phyloP scores from a whole-genome alignment of 768 basidiomycete genomes.

The Collybia nuda region DNA sequence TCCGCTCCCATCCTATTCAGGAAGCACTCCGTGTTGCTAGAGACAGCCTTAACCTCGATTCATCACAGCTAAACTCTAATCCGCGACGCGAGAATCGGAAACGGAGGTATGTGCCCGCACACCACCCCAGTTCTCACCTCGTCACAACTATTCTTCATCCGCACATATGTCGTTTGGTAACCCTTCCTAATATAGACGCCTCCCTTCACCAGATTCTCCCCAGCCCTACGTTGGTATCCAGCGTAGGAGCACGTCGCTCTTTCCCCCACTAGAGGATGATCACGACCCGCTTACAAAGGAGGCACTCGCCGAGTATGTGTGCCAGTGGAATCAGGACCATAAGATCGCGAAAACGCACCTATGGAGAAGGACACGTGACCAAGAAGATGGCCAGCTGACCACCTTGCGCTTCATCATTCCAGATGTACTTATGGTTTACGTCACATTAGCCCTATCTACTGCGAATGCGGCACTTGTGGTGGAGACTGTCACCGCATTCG shows the following conservation, averaged over 20 bases:
- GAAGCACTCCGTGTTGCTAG: constrained; percentile 54
- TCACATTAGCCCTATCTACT: constrained; percentile 45
- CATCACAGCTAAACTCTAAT: constrained; percentile 43
- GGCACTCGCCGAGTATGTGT: constrained; percentile 53
- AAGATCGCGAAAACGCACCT: constrained; percentile 47
- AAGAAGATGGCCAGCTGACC: constrained; percentile 26
- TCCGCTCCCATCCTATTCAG: constrained; percentile 55
- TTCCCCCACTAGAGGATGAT: constrained; percentile 39
- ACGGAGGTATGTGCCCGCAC: constrained; percentile 45
- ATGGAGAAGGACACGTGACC: constrained; percentile 40
- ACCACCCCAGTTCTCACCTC: not conserved
- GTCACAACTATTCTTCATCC: not conserved
- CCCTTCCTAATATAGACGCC: constrained; percentile 32
- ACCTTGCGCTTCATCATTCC: constrained; percentile 59
- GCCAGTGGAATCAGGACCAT: constrained; percentile 51
- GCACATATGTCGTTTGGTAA: constrained; percentile 1
- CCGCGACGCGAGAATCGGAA: constrained; percentile 52
- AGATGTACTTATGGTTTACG: constrained; percentile 67
- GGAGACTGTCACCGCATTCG: constrained; percentile 70
- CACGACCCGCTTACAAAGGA: constrained; percentile 39
- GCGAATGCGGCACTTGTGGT: constrained; percentile 37
- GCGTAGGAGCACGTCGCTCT: constrained; percentile 36
- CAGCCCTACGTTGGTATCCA: constrained; percentile 52
- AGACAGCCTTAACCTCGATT: constrained; percentile 55
- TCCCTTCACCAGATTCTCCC: constrained; percentile 59